Base-by-base conservation (phyloP, 345 rosid genomes). In the Camelina hispida region DNA sequence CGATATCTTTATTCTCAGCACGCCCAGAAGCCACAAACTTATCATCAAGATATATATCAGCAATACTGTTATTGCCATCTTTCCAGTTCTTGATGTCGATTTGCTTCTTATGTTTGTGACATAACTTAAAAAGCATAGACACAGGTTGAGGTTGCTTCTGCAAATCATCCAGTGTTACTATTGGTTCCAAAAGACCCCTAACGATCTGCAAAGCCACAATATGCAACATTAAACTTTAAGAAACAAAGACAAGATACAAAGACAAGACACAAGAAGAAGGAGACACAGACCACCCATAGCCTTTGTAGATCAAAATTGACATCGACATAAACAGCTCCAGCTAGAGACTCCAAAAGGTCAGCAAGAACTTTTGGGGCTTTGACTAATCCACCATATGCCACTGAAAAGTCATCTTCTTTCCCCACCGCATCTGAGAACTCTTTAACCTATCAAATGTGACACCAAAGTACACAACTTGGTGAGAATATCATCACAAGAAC, bases 361-460 rank as follows among this genome's bases (percentile, higher is more conserved):
- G 98, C 96, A 4, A 93, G 89, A 62, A 91, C 70, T 82, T 93
- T 91, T 0, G 98, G 97, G 3, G 97, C 98, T 84, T 88, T 89
- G 35, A 89, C 76, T 30, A 82, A 69, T 22, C 96, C 97, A 23
- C 96, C 93, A 66, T 89, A 72, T 0, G 70, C 70, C 7, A 79
- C 87, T 2, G 78, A 34, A 7, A n/a, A 7, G 15, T 77, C 76
- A 48, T 85, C 83, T 80, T 89, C 97, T 77, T 83, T 55, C 23
- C 67, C 50, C 11, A 91, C 89, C 5, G 85, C 84, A 32, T 78
- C 80, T 2, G 81, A 68, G 68, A 93, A 93, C 66, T 85, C 96
- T 75, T 28, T 79, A 22, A 93, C 83, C 98, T 93, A 56, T 10
- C 43, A 8, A 55, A 46, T 6, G 9, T 6, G 9, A 34, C 56